These are phyloP conservation scores for Yamadazyma kitorensis DNA, from an alignment of 805 yeast genomes.

Conservation along the genomic window DNA sequence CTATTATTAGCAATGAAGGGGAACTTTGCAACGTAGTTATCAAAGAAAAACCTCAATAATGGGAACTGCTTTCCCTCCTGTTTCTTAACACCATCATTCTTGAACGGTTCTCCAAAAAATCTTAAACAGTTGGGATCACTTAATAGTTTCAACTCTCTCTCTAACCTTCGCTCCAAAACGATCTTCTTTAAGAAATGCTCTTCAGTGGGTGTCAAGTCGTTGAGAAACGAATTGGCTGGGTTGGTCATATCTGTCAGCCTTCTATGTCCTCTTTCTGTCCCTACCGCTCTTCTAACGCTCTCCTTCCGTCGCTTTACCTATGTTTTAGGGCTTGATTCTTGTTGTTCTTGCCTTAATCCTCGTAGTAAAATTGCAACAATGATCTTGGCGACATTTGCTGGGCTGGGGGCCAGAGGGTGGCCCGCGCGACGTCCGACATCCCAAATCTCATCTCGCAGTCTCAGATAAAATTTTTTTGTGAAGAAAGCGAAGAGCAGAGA, in stretches of 20 bases:
- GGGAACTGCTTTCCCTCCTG: conserved; percentile 47
- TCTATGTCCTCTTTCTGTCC: too few relatives aligned
- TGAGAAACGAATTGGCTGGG: conserved; percentile 9
- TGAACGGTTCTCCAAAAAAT: conserved; percentile 77
- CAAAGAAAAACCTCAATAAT: conserved; percentile 62
- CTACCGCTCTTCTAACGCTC: too few relatives aligned
- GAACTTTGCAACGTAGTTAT: conserved; percentile 60
- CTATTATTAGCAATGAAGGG: conserved; percentile 64
- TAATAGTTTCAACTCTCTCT: conserved; percentile 57
- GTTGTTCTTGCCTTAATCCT: too few relatives aligned
- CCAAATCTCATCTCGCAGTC: conserved; percentile 4
- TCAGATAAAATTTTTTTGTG: conserved; percentile 6
- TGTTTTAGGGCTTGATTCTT: too few relatives aligned
- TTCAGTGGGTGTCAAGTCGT: conserved; percentile 53
- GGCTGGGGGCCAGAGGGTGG: too few relatives aligned
- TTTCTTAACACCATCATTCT: conserved; percentile 18
- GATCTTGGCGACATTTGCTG: too few relatives aligned
- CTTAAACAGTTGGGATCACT: conserved; percentile 62
- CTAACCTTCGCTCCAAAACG: conserved; percentile 59
- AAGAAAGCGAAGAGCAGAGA: conserved; percentile 73
- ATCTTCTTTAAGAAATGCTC: conserved; percentile 89
- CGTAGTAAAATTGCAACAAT: too few relatives aligned
- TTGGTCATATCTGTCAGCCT: too few relatives aligned
- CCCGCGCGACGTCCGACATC: too few relatives aligned
- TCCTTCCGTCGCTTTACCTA: too few relatives aligned